Base-by-base conservation (phyloP, 2,329 filamentous ascomycete genomes). In the Penicillium brasilianum region DNA sequence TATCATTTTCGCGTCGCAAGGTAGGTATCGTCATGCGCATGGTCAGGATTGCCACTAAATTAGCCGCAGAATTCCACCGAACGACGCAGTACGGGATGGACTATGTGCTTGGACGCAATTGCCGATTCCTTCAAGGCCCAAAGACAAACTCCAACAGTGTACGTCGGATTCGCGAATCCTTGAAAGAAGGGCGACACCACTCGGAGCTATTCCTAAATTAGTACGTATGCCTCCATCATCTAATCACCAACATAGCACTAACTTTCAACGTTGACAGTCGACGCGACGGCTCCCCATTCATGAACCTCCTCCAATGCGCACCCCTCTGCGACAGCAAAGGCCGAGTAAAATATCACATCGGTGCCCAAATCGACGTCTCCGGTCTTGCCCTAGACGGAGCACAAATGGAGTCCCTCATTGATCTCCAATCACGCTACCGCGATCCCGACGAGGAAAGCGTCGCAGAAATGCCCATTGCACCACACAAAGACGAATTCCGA, bases 141-240 rank as follows among this genome's bases (percentile, higher is more conserved):
- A 85, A 85, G 68, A 92, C 90, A 6, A 89, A 89, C 65, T 81
- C 80, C 0, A 82, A 84, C 62, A 90, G 87, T 54, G 81, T 90
- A 0, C 77, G 81, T 57, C 82, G 91, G 56, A 79, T 93, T 11
- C 81, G 84, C 34, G 84, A 89, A 43, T 87, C 87, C 30, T 77
- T 90, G 11, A 74, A 81, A 8, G 84, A 82, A 1, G 88, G 88
- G n/a, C 83, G 85, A 66, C 90, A 93, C 68, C 86, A 89, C 65
- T 90, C 84, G 57, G 91, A 93, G 69, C 86, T 91, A 0, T 87
- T 93, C 58, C 77, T 93, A 39, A 93, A 93, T 73, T 93, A 91
- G 84, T 86, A 77, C 69, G 83, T 75, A 10, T 14, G 9, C 1
- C 7, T 6, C 20, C n/a, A 34, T 2, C 16, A 5, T 6, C 6